phyloP scores from a whole-genome alignment of 2,329 filamentous ascomycete genomes.

The Xylariaceae sp. region DNA sequence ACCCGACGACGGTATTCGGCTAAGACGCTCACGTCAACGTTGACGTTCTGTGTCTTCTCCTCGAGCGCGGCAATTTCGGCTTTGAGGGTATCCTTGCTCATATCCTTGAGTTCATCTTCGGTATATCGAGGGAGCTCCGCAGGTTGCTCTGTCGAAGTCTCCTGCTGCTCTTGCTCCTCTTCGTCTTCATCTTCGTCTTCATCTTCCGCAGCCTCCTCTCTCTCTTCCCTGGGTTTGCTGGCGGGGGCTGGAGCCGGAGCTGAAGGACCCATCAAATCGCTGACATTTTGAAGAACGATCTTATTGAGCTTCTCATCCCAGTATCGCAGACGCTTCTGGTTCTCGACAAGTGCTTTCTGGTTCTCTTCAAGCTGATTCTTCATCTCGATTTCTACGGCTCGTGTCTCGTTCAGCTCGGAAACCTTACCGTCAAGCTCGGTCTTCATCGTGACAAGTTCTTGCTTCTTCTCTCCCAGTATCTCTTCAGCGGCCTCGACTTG shows the following conservation, averaged over 20 bases:
- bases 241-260: too few relatives aligned
- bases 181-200: conserved; percentile 17
- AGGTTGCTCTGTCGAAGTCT: conserved; percentile 31
- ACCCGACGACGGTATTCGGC: conserved; percentile 83
- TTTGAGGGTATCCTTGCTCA: conserved; percentile 59
- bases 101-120: conserved; percentile 62
- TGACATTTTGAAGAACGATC: conserved; percentile 75
- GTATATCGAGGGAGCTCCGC: conserved; percentile 75
- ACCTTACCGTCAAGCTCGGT: conserved; percentile 82
- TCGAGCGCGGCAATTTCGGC: conserved; percentile 60
- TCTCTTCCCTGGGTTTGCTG: conserved; percentile 21
- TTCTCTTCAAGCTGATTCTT: conserved; percentile 96
- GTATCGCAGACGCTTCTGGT: conserved; percentile 76
- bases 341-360: conserved; percentile 82
- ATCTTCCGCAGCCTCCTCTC: conserved; percentile 13
- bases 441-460: conserved; percentile 76
- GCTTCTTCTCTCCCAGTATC: conserved; percentile 72
- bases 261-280: conserved; percentile 52
- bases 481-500: conserved; percentile 80
- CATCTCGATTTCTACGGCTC: conserved; percentile 94
- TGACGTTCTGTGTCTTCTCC: conserved; percentile 75
- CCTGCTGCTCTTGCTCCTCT: conserved; percentile 22
- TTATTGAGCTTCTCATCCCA: conserved; percentile 90
- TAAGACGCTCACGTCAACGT: conserved; percentile 84
- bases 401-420: conserved; percentile 79